Percentiles rank a stretch among this genome's conserved stretches.
Evolutionary conservation across 2,329 filamentous ascomycete genomes (phyloP).

Genomic region (Hymenoscyphus linearis): DNA sequence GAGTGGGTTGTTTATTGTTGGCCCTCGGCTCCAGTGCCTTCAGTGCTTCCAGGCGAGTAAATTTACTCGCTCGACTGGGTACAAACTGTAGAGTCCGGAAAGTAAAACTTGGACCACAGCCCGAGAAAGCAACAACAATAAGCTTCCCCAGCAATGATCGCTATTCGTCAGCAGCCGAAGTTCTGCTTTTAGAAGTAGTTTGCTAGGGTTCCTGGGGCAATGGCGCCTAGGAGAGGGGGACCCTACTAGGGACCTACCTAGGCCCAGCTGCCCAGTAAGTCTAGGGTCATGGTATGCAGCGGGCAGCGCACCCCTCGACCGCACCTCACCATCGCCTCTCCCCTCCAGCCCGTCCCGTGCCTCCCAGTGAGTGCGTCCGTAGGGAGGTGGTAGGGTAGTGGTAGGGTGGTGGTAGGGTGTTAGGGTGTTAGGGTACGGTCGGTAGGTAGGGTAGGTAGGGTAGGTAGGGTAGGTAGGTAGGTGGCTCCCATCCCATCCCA

Average conservation of each 20-base stretch:
- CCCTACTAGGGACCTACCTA: no score
- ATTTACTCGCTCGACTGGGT: no score
- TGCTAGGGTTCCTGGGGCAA: neutral
- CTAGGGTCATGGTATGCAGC: neutral
- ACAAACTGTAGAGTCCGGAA: no score
- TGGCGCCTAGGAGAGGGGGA: no score
- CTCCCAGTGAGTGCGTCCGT: neutral
- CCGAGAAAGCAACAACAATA: neutral
- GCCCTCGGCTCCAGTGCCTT: neutral
- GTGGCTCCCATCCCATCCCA: neutral
- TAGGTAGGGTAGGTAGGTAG: no score
- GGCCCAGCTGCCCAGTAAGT: no score
- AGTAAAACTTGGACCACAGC: no score
- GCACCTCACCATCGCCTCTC: neutral
- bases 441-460: no score
- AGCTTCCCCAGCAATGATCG: neutral
- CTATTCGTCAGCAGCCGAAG: neutral
- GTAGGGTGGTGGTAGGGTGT: no score
- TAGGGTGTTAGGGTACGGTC: no score
- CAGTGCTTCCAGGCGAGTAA: neutral
- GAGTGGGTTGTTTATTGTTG: neutral
- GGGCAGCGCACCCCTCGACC: no score
- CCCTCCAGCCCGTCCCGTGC: slow-evolving; percentile 4
- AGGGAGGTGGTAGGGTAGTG: no score
- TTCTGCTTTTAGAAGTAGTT: neutral